These are phyloP conservation scores for Blumeria hordei DNA, from an alignment of 2,329 filamentous ascomycete genomes.

Conservation along the genomic window DNA sequence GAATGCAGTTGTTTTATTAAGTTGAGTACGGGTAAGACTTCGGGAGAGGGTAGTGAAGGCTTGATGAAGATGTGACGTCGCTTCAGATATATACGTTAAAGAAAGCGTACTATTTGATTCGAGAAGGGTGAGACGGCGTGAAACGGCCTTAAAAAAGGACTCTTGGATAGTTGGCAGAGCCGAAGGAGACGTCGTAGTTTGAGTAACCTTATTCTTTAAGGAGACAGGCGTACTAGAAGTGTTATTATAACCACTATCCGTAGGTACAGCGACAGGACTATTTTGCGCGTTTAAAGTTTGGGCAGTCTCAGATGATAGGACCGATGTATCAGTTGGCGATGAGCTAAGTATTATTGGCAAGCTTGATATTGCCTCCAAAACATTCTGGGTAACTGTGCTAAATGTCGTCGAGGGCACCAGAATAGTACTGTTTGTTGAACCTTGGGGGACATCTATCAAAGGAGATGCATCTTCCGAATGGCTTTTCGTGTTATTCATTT, in stretches of 20 bases:
- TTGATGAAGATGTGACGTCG: constrained; percentile 72
- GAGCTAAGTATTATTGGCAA: not conserved
- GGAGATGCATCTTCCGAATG: not conserved
- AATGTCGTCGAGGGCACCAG: not conserved
- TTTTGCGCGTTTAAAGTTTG: constrained; percentile 6
- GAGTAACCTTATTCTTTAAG: constrained; percentile 15
- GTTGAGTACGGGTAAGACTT: constrained; percentile 67
- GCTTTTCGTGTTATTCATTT: not conserved
- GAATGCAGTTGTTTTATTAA: constrained; percentile 61
- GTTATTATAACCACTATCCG: constrained; percentile 6
- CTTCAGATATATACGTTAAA: constrained; percentile 87
- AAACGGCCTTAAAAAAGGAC: constrained; percentile 90
- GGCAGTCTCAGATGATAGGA: not conserved
- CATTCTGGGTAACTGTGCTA: not conserved
- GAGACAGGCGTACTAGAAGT: constrained; percentile 2
- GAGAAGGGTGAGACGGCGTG: constrained; percentile 73
- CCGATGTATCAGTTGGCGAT: not conserved
- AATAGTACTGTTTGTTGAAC: not conserved
- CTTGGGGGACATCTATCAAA: not conserved
- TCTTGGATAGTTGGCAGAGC: constrained; percentile 74
- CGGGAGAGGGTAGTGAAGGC: constrained; percentile 32
- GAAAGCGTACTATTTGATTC: constrained; percentile 85
- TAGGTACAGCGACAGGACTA: not conserved
- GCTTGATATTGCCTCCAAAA: not conserved
- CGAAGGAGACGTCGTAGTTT: constrained; percentile 21